Evolutionary conservation across 306 rosid species (phyloP).

Genomic region (Rosa persica): DNA sequence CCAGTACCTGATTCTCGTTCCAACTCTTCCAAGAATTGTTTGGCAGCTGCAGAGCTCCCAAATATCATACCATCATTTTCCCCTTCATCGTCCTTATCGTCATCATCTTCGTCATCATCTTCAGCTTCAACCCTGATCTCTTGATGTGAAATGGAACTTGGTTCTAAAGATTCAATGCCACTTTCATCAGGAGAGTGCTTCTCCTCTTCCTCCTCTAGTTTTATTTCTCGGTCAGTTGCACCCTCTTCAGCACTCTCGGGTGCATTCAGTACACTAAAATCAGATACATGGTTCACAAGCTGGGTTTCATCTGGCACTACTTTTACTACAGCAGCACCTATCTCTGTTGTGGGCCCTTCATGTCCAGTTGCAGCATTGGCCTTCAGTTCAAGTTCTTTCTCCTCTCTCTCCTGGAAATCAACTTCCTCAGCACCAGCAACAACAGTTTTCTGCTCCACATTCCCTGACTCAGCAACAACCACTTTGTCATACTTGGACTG

Average conservation of each 20-base stretch:
- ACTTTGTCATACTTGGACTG: slow-evolving; percentile 26
- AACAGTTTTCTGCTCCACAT: slow-evolving; percentile 21
- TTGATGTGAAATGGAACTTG: slow-evolving; percentile 7
- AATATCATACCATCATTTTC: slow-evolving; percentile 57
- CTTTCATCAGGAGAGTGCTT: slow-evolving; percentile 31
- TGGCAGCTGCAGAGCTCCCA: slow-evolving; percentile 72
- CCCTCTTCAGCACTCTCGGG: slow-evolving; percentile 28
- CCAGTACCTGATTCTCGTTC: slow-evolving; percentile 51
- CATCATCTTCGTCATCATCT: slow-evolving; percentile 5
- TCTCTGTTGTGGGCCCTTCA: slow-evolving; percentile 5
- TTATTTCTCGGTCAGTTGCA: slow-evolving; percentile 27
- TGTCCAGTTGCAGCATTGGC: slow-evolving; percentile 21
- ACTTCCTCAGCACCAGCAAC: slow-evolving; percentile 18
- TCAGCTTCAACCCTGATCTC: slow-evolving; percentile 13
- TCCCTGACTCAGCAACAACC: slow-evolving; percentile 29
- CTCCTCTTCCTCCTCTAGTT: slow-evolving; percentile 35
- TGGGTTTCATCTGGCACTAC: slow-evolving; percentile 12
- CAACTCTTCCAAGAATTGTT: slow-evolving; percentile 64
- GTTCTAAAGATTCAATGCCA: slow-evolving; percentile 17
- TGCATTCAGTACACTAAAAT: slow-evolving; percentile 5
- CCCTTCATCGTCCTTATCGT: slow-evolving; percentile 30
- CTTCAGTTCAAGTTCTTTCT: slow-evolving; percentile 23
- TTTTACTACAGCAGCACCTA: slow-evolving; percentile 13
- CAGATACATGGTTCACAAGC: slow-evolving; percentile 14
- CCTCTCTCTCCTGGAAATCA: slow-evolving; percentile 19